Conservation (phyloP, 768 basidiomycete genomes). For the Cystofilobasidium macerans region DNA sequence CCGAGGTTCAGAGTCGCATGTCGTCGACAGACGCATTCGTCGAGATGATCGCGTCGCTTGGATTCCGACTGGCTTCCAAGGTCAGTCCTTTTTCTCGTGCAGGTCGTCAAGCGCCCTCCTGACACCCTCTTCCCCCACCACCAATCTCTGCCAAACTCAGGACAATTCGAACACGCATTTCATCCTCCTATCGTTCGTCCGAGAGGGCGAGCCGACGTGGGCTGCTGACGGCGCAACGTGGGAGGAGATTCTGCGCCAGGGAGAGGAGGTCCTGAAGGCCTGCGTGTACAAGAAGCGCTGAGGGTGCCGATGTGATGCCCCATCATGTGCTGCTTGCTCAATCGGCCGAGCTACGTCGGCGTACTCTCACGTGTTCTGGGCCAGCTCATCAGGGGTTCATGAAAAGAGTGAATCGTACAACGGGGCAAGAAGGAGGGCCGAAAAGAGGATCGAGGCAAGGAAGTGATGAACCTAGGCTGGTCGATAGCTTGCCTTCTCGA, state of each 20-base stretch:
- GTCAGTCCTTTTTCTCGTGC: conserved; percentile 39
- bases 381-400: too few species aligned
- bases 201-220: conserved; percentile 41
- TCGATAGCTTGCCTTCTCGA: too few species aligned
- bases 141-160: conserved; percentile 41
- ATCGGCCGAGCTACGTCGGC: too few species aligned
- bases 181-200: conserved; percentile 61
- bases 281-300: conserved; percentile 86
- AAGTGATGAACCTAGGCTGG: too few species aligned
- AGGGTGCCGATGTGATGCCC: too few species aligned
- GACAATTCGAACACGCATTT: conserved; percentile 76
- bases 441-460: too few species aligned
- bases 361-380: too few species aligned
- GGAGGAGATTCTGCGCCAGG: conserved; percentile 47
- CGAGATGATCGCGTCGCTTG: conserved; percentile 52
- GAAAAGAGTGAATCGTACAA: too few species aligned
- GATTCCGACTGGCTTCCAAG: conserved; percentile 62
- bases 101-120: too few species aligned
- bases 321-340: too few species aligned
- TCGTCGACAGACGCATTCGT: conserved; percentile 56
- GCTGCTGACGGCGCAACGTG: conserved; percentile 48
- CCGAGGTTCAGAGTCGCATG: conserved; percentile 81
- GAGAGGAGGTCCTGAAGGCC: conserved; percentile 55
- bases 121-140: neutral
- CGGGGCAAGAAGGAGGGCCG: too few species aligned